Base-by-base conservation (phyloP, 768 basidiomycete genomes). In the Trametes sanguinea region DNA sequence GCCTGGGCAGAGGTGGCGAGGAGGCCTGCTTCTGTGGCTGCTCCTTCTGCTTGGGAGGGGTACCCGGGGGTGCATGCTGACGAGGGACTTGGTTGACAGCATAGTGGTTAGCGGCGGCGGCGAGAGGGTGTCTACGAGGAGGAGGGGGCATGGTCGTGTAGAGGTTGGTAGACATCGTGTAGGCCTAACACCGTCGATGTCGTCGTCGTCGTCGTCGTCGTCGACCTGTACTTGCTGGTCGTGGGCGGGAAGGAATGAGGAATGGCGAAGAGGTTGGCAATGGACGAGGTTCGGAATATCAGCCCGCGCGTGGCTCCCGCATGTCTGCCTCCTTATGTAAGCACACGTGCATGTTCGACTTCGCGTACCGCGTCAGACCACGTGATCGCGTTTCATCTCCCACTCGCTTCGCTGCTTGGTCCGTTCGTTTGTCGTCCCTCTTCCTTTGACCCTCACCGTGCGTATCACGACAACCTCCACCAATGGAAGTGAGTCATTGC, bases 1-100 rank as follows among this genome's bases (percentile, higher is more conserved):
- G 91, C 58, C 90, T 82, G 39, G 88, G 87, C 14, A 94, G 73
- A 8, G 91, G 92, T 1, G 90, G 88, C 6, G 85, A 86, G 1
- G 62, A 44, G 0, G 69, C 61, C 54, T 61, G 56, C 54, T 65
- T 65, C 4, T 17, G 30, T n/a, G 43, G 44, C 40, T 60, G 56
- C 60, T 64, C 29, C 17, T 54, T 51, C 16, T 42, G 54, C 46
- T 60, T 62, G 27, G 66, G 68, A 22, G 66, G 65, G n/a, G 65
- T 59, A 11, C 52, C 65, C 0, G 65, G 58, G 2, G 47, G 47
- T 29, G 54, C 35, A 22, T 59, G 52, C 46, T 64, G 63, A 30
- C 51, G 62, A 42, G 51, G 62, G 16, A 17, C 35, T 47, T 67
- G 63, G 69, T 71, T 70, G 58, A 66, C 43, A 45, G 63, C 65